Conservation (phyloP, 1,139 yeast species). For the Zygosaccharomyces sapae region DNA sequence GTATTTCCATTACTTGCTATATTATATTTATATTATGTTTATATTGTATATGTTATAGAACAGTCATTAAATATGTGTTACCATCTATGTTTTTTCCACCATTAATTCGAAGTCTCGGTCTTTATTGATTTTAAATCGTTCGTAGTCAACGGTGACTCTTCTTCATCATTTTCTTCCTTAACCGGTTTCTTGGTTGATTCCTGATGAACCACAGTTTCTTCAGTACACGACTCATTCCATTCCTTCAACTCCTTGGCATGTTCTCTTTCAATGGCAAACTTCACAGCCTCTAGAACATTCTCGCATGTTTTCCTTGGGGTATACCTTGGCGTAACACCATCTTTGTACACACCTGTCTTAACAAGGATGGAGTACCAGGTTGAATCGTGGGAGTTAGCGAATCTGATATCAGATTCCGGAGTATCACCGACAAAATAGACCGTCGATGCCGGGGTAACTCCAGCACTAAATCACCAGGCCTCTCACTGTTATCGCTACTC, state of each 20-base stretch:
- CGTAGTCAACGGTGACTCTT: neutral
- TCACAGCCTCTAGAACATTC: conserved; percentile 74
- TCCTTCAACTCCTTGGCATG: conserved; percentile 65
- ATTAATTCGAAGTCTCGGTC: conserved; percentile 1
- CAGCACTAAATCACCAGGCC: conserved; percentile 40
- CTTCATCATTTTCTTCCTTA: conserved; percentile 4
- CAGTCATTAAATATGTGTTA: neutral
- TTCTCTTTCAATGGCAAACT: conserved; percentile 78
- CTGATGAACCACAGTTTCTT: conserved; percentile 24
- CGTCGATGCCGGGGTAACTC: conserved; percentile 80
- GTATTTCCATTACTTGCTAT: neutral
- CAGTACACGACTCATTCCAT: conserved; percentile 47
- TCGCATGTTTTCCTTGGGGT: conserved; percentile 70
- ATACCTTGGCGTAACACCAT: conserved; percentile 72
- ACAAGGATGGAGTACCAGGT: conserved; percentile 83
- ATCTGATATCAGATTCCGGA: conserved; percentile 82
- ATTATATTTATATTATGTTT: too few relatives aligned
- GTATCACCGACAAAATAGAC: conserved; percentile 89
- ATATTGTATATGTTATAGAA: too few relatives aligned
- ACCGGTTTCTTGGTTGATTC: conserved; percentile 9
- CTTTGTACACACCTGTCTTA: conserved; percentile 82
- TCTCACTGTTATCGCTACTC: conserved; percentile 20
- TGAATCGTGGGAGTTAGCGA: conserved; percentile 79
- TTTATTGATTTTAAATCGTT: neutral
- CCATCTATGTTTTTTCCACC: neutral